Conservation (phyloP, 2,329 filamentous ascomycete species). For the Fragosphaeria purpurea region DNA sequence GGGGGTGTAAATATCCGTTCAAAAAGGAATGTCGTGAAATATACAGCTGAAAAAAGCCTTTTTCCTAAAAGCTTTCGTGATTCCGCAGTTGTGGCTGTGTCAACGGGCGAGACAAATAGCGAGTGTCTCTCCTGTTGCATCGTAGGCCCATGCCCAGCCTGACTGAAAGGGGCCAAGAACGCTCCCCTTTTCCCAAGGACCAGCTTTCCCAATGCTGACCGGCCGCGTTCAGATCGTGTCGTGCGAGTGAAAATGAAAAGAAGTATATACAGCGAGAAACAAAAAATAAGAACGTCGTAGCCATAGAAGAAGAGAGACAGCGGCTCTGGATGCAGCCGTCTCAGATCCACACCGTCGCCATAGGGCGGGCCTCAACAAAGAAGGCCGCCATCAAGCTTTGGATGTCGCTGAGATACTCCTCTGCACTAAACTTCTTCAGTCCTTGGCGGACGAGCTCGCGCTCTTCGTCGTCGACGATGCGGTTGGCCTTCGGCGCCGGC, state of each 20-base stretch:
- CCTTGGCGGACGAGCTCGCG: slow-evolving; percentile 58
- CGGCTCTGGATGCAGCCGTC: neutral
- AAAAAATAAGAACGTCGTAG: slow-evolving; percentile 1
- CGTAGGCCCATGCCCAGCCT: no score
- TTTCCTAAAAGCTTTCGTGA: neutral
- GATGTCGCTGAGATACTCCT: slow-evolving; percentile 79
- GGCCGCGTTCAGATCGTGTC: neutral
- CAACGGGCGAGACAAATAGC: no score
- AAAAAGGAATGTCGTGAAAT: neutral
- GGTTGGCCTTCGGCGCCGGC: neutral
- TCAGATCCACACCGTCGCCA: slow-evolving; percentile 40
- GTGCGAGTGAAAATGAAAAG: neutral
- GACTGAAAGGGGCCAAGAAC: no score
- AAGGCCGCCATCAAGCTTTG: slow-evolving; percentile 55
- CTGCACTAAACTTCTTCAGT: slow-evolving; percentile 62
- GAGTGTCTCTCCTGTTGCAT: no score
- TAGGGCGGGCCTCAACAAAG: slow-evolving; percentile 33
- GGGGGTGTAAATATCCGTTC: neutral
- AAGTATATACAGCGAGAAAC: slow-evolving; percentile 12
- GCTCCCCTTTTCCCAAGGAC: no score
- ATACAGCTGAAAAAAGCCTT: neutral
- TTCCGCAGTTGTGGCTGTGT: no score
- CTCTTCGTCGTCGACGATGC: slow-evolving; percentile 58
- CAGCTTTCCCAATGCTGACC: no score
- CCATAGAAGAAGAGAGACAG: neutral